Evolutionary conservation across 2,329 filamentous ascomycete genomes (phyloP), one percentile per base, ranked within the genome.

Genomic region (Trichothecium roseum): DNA sequence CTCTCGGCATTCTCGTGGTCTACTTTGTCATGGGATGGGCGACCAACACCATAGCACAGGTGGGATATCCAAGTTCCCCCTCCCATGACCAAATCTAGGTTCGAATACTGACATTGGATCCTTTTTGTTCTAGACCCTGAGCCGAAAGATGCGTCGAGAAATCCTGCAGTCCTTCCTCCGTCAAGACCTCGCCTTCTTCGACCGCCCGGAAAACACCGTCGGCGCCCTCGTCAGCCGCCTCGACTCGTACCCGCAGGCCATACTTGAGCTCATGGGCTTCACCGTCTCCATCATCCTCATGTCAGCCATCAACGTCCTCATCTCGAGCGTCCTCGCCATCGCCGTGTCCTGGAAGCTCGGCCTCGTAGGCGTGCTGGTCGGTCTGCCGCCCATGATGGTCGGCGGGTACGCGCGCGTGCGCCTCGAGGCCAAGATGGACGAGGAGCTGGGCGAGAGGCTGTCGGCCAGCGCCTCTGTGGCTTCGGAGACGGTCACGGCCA

Each of bases 301-400:
- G 24, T 47, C 55, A 2, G 40, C 57, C 1, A 40, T 64, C 17
- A 63, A 59, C 24, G 41, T 66, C 12, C 37, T 51, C 12, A 51
- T 56, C 1, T 62, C 56, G 39, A 53, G 52, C 36, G 51, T 68
- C 9, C 42, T 74, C 2, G 59, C 59, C 1, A 53, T 73, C 8
- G 59, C 50, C 1, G 54, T 59, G 35, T 59, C 58, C 12, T 72
- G 64, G 66, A 69, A 65, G 33, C 45, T 72, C 6, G 65, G 64
- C 0, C 44, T 72, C 4, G 64, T 69, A 2, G 56, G 65, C n/a
- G 57, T 69, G 5, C 57, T 63, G 33, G 68, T 48, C 4, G 56
- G 59, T 1, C 43, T 64, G 4, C 57, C 61, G 3, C 53, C 56
- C 0, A 42, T 63, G 18, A 41, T 62, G 3, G 46, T 47, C n/a